Evolutionary conservation across 805 yeast genomes (phyloP).

Genomic region (Komagataella pseudopastoris): DNA sequence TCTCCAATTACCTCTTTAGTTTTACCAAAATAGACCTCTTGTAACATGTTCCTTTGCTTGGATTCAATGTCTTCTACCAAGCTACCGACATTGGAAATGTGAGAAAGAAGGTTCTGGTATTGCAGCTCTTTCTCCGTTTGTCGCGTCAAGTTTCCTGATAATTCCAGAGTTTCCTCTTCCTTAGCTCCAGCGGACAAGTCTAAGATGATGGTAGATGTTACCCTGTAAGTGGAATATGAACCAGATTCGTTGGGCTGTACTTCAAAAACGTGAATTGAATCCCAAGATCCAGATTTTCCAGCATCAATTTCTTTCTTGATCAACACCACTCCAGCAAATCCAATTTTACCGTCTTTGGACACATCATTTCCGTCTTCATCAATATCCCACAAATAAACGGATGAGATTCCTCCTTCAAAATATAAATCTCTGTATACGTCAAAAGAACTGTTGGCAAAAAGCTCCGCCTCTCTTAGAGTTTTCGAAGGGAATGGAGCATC

Average conservation of each 20-base stretch:
- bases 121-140: constrained; percentile 51
- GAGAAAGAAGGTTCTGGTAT: constrained; percentile 41
- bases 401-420: constrained; percentile 87
- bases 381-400: constrained; percentile 87
- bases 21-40: constrained; percentile 92
- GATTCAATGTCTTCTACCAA: constrained; percentile 81
- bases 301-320: constrained; percentile 51
- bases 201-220: constrained; percentile 81
- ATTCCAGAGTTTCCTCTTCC: constrained; percentile 23
- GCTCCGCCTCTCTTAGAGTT: constrained; percentile 58
- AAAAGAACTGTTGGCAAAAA: constrained; percentile 77
- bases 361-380: constrained; percentile 21
- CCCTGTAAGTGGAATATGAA: constrained; percentile 39
- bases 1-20: constrained; percentile 79
- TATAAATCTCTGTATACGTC: constrained; percentile 88
- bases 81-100: constrained; percentile 75
- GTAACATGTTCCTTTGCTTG: constrained; percentile 73
- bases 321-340: constrained; percentile 86
- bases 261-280: constrained; percentile 87
- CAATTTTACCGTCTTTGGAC: constrained; percentile 31
- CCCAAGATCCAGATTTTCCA: constrained; percentile 55
- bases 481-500: constrained; percentile 70
- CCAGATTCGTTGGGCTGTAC: constrained; percentile 28
- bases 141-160: constrained; percentile 79
- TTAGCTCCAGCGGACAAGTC: constrained; percentile 31